A percentile compares a stretch with the other conserved stretches of the same genome.
These are phyloP conservation scores for Paramecium bursaria DNA, from an alignment of 73 alveolate genomes.

Conservation along the genomic window DNA sequence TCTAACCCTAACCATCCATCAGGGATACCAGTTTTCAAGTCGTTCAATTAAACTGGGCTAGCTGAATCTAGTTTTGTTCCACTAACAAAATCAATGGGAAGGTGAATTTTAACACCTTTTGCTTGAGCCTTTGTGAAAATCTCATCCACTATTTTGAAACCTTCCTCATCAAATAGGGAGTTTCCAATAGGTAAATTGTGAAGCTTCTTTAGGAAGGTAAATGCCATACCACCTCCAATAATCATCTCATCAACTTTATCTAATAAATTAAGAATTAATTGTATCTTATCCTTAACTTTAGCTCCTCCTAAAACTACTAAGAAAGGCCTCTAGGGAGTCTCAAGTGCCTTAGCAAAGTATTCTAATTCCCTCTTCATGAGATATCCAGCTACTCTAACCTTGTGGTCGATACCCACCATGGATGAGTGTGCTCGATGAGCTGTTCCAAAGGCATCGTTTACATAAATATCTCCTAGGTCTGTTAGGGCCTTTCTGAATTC, in stretches of 20 bases:
- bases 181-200: constrained; percentile 83
- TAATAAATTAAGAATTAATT: constrained; percentile 84
- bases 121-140: constrained; percentile 82
- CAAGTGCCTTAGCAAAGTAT: constrained; percentile 92
- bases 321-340: constrained; percentile 92
- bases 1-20: constrained; percentile 97
- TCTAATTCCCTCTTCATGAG: constrained; percentile 93
- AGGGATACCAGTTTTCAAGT: constrained; percentile 83
- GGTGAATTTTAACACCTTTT: constrained; percentile 87
- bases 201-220: constrained; percentile 90
- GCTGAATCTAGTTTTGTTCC: constrained; percentile 86
- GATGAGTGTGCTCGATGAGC: constrained; percentile 97
- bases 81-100: constrained; percentile 89
- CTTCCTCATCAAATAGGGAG: constrained; percentile 93
- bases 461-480: constrained; percentile 87
- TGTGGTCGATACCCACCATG: constrained; percentile 91
- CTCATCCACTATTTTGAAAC: constrained; percentile 88
- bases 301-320: constrained; percentile 97
- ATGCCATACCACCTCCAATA: constrained; percentile 98
- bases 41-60: constrained; percentile 43
- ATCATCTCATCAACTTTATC: constrained; percentile 92
- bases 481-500: constrained; percentile 83
- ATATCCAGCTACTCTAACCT: constrained; percentile 92
- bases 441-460: constrained; percentile 97
- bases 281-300: constrained; percentile 94